phyloP scores from a whole-genome alignment of 257 asterid genomes.

The Lithospermum erythrorhizon region DNA sequence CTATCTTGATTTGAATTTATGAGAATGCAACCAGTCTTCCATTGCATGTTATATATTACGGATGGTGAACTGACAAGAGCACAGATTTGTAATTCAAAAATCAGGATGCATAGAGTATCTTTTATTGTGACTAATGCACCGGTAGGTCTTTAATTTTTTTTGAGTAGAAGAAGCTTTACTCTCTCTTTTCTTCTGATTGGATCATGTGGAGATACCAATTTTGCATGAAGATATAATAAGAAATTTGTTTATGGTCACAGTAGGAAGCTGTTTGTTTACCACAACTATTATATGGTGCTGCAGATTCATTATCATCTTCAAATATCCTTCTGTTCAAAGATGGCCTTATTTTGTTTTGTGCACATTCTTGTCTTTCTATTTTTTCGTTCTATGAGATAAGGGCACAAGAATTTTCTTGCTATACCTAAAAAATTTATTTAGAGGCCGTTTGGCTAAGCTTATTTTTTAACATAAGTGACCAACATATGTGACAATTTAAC shows the following conservation, averaged over 20 bases:
- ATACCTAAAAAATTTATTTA: background rate
- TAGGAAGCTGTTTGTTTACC: background rate
- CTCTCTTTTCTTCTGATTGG: background rate
- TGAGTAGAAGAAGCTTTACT: background rate
- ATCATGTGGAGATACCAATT: background rate
- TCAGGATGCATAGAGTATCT: too few relatives aligned
- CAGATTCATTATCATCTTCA: background rate
- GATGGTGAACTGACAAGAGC: too few relatives aligned
- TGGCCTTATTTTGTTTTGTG: background rate
- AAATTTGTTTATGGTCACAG: background rate
- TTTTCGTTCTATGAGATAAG: background rate
- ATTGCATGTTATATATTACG: too few relatives aligned
- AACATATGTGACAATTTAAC: too few relatives aligned
- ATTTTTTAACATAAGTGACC: too few relatives aligned
- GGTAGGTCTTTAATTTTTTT: too few relatives aligned
- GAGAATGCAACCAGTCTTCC: too few relatives aligned
- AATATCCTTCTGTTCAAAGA: background rate
- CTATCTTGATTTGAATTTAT: too few relatives aligned
- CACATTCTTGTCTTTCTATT: background rate
- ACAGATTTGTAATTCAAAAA: too few relatives aligned
- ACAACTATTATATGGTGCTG: background rate
- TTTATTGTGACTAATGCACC: too few relatives aligned
- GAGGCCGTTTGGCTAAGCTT: too few relatives aligned
- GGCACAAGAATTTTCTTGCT: background rate
- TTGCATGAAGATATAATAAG: background rate